Conservation (phyloP, 1,139 yeast genomes). For the Barnettozyma hawaiiensis region DNA sequence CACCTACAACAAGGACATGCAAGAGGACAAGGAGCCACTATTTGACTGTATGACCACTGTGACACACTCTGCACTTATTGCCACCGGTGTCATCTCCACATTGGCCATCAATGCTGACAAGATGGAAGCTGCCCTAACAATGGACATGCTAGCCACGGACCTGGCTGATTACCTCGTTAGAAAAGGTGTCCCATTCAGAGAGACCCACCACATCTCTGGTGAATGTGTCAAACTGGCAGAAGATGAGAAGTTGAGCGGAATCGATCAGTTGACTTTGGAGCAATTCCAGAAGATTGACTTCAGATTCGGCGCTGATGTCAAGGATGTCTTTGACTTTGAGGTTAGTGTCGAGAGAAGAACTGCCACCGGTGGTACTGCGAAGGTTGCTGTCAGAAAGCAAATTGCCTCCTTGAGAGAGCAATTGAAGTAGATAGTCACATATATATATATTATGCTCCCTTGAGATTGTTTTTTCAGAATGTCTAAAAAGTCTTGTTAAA, state of each 20-base stretch:
- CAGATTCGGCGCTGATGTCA: slow-evolving; percentile 78
- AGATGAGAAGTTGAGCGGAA: slow-evolving; percentile 65
- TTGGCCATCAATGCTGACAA: slow-evolving; percentile 61
- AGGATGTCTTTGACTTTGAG: slow-evolving; percentile 82
- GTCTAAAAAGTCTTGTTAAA: too few species aligned
- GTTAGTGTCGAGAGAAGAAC: slow-evolving; percentile 93
- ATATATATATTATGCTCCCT: too few species aligned
- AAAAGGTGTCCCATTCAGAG: slow-evolving; percentile 98
- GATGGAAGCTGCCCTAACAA: slow-evolving; percentile 85
- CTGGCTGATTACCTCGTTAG: slow-evolving; percentile 95
- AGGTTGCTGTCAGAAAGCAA: slow-evolving; percentile 78
- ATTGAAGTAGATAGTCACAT: slow-evolving; percentile 16
- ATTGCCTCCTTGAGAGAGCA: slow-evolving; percentile 40
- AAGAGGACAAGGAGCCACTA: slow-evolving; percentile 96
- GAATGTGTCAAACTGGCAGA: slow-evolving; percentile 94
- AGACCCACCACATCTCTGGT: slow-evolving; percentile 97
- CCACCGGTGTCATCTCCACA: slow-evolving; percentile 94
- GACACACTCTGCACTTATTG: slow-evolving; percentile 87
- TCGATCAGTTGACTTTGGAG: slow-evolving; percentile 69
- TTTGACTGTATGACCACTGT: slow-evolving; percentile 88
- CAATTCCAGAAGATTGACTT: slow-evolving; percentile 76
- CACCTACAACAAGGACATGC: slow-evolving; percentile 96
- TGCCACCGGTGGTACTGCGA: slow-evolving; percentile 97
- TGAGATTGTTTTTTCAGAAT: too few species aligned
- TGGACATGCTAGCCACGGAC: slow-evolving; percentile 99